phyloP scores from a whole-genome alignment of 495 filamentous ascomycete species.

The Polyplosphaeria fusca region DNA sequence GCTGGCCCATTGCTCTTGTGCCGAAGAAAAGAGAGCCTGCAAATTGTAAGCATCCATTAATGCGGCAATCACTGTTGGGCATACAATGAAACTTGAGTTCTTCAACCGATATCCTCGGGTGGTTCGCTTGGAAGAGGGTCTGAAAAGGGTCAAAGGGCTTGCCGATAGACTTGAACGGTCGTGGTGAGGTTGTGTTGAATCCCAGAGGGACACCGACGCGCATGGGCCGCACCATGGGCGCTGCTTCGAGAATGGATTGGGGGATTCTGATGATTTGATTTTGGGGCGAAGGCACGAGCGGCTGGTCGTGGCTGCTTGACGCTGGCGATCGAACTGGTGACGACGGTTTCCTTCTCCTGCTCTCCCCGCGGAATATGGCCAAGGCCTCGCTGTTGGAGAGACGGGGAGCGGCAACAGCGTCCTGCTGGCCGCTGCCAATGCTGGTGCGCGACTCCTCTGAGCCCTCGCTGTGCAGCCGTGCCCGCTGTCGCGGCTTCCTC shows the following conservation, averaged over 20 bases:
- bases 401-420: neutral
- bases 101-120: conserved; percentile 28
- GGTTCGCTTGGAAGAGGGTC: conserved; percentile 22
- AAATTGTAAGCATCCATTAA: neutral
- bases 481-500: neutral
- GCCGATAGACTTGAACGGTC: conserved; percentile 24
- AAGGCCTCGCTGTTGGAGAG: conserved; percentile 6
- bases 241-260: neutral
- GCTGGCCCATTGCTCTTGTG: conserved; percentile 32
- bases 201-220: conserved; percentile 9
- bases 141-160: conserved; percentile 29
- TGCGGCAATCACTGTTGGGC: neutral
- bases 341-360: conserved; percentile 1
- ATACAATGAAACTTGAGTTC: conserved; percentile 33
- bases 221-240: conserved; percentile 13
- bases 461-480: conserved; percentile 9
- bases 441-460: conserved; percentile 6
- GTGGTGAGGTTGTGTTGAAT: neutral
- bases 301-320: neutral
- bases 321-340: neutral
- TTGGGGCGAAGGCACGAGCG: neutral
- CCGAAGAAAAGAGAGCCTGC: conserved; percentile 31
- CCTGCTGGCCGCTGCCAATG: conserved; percentile 7
- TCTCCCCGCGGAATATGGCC: neutral
- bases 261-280: neutral